Evolutionary conservation across 139 green algal genomes (phyloP).

Genomic region (Micractinium sp.): DNA sequence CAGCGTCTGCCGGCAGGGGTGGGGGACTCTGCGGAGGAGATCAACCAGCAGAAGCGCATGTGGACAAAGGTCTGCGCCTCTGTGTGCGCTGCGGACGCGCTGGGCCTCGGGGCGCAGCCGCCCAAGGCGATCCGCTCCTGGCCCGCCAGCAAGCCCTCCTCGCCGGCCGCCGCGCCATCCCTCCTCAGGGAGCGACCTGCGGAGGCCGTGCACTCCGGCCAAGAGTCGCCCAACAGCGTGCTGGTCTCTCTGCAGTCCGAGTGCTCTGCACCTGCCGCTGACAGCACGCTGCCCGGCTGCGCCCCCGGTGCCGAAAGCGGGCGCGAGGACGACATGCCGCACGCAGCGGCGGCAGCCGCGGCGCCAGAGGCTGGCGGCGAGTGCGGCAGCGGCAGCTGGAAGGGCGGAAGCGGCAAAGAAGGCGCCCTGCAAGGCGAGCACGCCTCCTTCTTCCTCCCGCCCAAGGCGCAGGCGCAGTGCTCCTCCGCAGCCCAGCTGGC

Average conservation of each 20-base stretch:
- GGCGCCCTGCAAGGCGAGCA: too few species aligned
- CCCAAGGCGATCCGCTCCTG: neutral
- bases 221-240: constrained; percentile 20
- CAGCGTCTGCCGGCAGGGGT: neutral
- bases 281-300: neutral
- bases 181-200: too few species aligned
- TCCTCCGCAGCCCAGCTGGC: too few species aligned
- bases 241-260: neutral
- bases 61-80: neutral
- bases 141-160: neutral
- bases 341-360: too few species aligned
- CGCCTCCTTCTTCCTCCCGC: too few species aligned
- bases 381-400: too few species aligned
- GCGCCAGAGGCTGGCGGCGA: too few species aligned
- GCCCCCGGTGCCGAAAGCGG: neutral
- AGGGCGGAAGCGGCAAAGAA: too few species aligned
- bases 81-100: too few species aligned
- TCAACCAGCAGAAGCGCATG: neutral
- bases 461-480: too few species aligned
- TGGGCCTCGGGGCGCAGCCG: neutral
- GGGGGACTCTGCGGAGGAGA: neutral
- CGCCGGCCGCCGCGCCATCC: too few species aligned
- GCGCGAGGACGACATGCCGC: too few species aligned
- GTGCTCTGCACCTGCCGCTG: neutral
- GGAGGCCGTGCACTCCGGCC: neutral